Base-by-base conservation (phyloP, 179 eudicot species). In the Heliamphora pulchella region DNA sequence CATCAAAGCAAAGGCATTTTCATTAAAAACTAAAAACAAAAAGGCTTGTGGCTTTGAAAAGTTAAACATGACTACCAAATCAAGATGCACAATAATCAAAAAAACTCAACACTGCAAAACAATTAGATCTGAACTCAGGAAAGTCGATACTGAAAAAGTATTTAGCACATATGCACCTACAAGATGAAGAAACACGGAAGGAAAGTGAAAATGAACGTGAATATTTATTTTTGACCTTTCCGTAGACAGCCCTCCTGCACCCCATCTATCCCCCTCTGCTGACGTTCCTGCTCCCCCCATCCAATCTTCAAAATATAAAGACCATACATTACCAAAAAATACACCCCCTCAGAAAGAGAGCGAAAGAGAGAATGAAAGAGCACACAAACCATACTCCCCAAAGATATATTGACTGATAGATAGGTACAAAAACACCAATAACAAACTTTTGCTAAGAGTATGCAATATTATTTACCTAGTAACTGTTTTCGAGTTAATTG, bases 211-310 rank as follows among this genome's bases (percentile, higher is more conserved):
- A 79, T 57, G 57, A 7, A 70, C 17, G 57, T 68, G 50, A 20
- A 65, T 46, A 53, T n/a, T 20, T 13, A 54, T 8, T 74, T 31
- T 59, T 70, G 81, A 94, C 97, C 97, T 87, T 84, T 89, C 92
- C 67, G 87, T 82, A 59, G 94, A 85, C 47, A 71, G 64, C 76
- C 85, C 91, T 48, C 91, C 89, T 78, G 84, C 86, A 81, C 81
- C 86, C 91, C 92, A 90, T 55, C 90, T 87, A 78, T 77, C 88
- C 22, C 83, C 89, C 17, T 85, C 90, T 78, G 89, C 82, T 80
- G 96, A 81, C 63, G 89, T 85, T 68, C 90, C 88, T 63, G 90
- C 83, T 74, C 89, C 94, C 77, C 84, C 89, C 82, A 87, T 87
- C 98, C 97, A 94, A 83, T 90, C 98, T 94, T 68, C 77, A 82